These are phyloP conservation scores for Comarum palustre DNA, from an alignment of 306 rosid species.

Conservation along the genomic window DNA sequence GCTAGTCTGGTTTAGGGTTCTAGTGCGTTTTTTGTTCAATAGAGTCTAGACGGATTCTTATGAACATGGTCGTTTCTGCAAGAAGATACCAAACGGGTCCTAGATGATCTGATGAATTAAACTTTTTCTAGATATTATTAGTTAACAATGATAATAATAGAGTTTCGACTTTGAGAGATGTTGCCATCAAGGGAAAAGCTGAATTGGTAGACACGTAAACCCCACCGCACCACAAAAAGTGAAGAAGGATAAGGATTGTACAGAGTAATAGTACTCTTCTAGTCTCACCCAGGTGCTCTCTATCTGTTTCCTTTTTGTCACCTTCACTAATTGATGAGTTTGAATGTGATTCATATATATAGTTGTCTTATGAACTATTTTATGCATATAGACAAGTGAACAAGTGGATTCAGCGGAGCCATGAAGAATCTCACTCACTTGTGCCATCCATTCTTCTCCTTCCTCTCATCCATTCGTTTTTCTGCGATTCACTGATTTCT, in stretches of 20 bases:
- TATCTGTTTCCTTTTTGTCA: neutral
- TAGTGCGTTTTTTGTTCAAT: neutral
- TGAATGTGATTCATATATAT: conserved; percentile 1
- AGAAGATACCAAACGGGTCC: neutral
- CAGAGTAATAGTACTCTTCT: neutral
- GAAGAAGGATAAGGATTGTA: neutral
- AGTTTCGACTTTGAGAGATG: conserved; percentile 12
- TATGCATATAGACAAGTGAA: neutral
- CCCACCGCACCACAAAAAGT: conserved; percentile 15
- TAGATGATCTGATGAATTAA: neutral
- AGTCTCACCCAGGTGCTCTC: neutral
- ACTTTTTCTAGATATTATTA: neutral
- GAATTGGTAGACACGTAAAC: conserved; percentile 25
- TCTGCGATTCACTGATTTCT: neutral
- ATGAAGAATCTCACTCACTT: conserved; percentile 5
- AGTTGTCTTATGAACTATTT: neutral
- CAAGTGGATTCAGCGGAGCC: conserved; percentile 14
- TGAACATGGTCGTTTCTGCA: neutral
- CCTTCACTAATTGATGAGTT: neutral
- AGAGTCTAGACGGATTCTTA: neutral
- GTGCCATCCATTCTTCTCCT: neutral
- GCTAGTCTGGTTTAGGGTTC: neutral
- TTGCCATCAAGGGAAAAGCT: conserved; percentile 17
- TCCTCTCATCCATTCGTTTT: neutral
- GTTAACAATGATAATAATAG: neutral